Evolutionary conservation across 2,329 filamentous ascomycete genomes (phyloP).

Genomic region (Ilyonectria robusta): DNA sequence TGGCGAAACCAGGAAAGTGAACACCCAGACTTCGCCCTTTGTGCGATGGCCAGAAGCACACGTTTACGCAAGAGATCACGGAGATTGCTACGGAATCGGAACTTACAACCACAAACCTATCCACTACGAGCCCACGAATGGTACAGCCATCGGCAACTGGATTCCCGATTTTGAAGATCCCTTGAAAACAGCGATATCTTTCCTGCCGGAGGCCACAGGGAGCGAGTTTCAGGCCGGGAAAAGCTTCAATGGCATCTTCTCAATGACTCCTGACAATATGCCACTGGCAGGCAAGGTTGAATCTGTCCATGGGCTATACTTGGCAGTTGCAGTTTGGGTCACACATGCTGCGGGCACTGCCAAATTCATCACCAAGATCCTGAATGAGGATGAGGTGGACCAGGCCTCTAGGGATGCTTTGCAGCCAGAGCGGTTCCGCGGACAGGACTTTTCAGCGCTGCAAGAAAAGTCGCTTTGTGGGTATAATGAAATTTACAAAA

Average conservation of each 20-base stretch:
- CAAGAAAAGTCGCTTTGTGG: slow-evolving; percentile 37
- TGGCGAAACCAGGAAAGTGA: background rate
- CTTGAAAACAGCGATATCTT: slow-evolving; percentile 19
- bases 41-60: slow-evolving; percentile 44
- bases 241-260: slow-evolving; percentile 44
- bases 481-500: slow-evolving; percentile 46
- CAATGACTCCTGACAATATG: slow-evolving; percentile 48
- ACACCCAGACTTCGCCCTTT: slow-evolving; percentile 22
- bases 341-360: slow-evolving; percentile 40
- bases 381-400: slow-evolving; percentile 35
- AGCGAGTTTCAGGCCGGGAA: slow-evolving; percentile 27
- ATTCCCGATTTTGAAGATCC: slow-evolving; percentile 34
- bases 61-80: slow-evolving; percentile 43
- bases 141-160: slow-evolving; percentile 37
- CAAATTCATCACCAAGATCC: slow-evolving; percentile 30
- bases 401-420: slow-evolving; percentile 25
- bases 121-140: slow-evolving; percentile 19
- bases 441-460: slow-evolving; percentile 22
- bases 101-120: slow-evolving; percentile 42
- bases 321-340: slow-evolving; percentile 43
- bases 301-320: slow-evolving; percentile 27
- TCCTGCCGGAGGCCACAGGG: slow-evolving; percentile 29
- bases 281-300: slow-evolving; percentile 32
- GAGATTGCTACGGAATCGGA: slow-evolving; percentile 38
- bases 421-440: slow-evolving; percentile 38